Percentiles rank a stretch among this genome's conserved stretches.
Evolutionary conservation across 2,329 filamentous ascomycete genomes (phyloP).

Genomic region (Ophiostoma piceae): DNA sequence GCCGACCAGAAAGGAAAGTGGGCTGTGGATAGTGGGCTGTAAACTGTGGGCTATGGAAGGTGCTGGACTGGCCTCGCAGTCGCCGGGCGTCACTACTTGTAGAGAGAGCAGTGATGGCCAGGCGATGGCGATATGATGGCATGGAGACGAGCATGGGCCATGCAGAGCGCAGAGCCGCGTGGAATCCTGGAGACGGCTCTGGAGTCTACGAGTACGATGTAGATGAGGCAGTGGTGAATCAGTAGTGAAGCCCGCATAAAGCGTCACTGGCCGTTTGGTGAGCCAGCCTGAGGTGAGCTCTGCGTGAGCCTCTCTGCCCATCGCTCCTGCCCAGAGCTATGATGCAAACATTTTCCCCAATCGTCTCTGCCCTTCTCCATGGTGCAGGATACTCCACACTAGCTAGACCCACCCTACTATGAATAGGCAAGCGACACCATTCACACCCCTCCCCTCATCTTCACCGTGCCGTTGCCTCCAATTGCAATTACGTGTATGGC

Average conservation of each 20-base stretch:
- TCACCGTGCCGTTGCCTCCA: slow-evolving; percentile 1
- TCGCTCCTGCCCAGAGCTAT: slow-evolving; percentile 1
- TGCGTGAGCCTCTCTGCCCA: neutral
- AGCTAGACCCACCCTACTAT: neutral
- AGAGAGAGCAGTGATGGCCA: too few species aligned
- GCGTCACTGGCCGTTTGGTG: neutral
- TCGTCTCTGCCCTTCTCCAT: neutral
- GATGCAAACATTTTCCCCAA: slow-evolving; percentile 8
- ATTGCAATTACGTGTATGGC: neutral
- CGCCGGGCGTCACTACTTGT: slow-evolving; percentile 3
- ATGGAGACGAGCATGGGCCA: neutral
- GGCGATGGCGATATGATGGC: neutral
- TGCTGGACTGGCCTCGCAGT: slow-evolving; percentile 13
- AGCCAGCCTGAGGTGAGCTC: neutral
- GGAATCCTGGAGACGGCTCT: neutral
- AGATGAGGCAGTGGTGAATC: neutral
- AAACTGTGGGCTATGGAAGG: slow-evolving; percentile 15
- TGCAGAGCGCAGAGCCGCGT: neutral
- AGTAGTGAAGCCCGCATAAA: neutral
- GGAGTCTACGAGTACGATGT: neutral
- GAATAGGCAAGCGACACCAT: neutral
- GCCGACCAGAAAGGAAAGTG: slow-evolving; percentile 14
- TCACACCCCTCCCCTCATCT: slow-evolving; percentile 1
- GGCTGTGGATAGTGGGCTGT: slow-evolving; percentile 11
- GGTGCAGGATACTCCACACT: neutral